Evolutionary conservation across 805 yeast species (phyloP), one percentile per base, ranked within the genome.

Genomic region (Ogataea nakhonphanomensis): DNA sequence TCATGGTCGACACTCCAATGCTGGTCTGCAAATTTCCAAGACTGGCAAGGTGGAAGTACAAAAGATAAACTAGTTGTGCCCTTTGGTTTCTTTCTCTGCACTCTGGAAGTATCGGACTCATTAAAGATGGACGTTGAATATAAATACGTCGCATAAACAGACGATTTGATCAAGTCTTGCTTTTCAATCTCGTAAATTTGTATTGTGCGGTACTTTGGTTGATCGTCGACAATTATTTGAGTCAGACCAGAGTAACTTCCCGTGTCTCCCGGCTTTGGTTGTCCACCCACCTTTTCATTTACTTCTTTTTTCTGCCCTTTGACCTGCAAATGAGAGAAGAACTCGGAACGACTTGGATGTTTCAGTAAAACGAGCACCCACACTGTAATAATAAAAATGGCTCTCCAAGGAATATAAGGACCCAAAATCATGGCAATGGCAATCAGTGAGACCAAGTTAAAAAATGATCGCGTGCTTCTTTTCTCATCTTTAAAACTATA

Each of bases 181-280:
- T 73, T 69, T 56, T 84, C 84, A 17, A 89, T 69, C 59, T 89
- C 95, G 58, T 71, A 90, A 1, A 90, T 67, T 54, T 89, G 95
- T 7, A 86, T 89, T n/a, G 65, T 58, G 31, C 77, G 66, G 0
- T 65, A 58, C 34, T 79, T 80, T 0, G 88, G 82, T 0, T 73
- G 64, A 42, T 81, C 88, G 55, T 86, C 95, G n/a, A 85, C 66
- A 7, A 89, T 76, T 45, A 78, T 77, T 15, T 39, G 35, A 4
- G 38, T 30, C 8, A 50, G 20, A 1, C 25, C 20, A 28, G 37
- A 37, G 8, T 53, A 35, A 21, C 35, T 33, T 8, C 30, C 32
- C 17, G n/a, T 31, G 7, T 17, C 25, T 5, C 25, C 31, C 15
- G 29, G 14, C n/a, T n/a, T 37, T 17, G 20, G 20, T 5, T 17